A percentile compares a stretch with the other conserved stretches of the same genome.
phyloP scores from a whole-genome alignment of 2,329 filamentous ascomycete species.

The Pestalotiopsis sp. region DNA sequence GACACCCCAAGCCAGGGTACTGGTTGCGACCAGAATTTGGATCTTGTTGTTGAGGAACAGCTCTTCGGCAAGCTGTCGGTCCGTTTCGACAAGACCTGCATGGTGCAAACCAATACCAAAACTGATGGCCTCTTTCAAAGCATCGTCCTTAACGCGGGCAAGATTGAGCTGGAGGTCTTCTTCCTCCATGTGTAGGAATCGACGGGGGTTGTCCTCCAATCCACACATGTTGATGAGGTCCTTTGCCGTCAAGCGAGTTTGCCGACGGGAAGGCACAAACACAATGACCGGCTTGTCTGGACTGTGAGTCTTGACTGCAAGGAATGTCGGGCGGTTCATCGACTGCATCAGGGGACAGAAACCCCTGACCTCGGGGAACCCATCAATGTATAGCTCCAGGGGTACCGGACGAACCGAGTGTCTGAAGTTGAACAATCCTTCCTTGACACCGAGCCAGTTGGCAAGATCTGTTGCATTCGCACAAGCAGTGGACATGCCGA shows the following conservation, averaged over 20 bases:
- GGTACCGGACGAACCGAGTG: conserved; percentile 97
- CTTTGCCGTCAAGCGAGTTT: conserved; percentile 92
- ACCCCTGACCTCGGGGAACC: conserved; percentile 90
- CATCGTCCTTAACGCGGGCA: conserved; percentile 88
- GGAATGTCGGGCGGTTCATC: conserved; percentile 96
- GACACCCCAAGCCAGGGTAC: conserved; percentile 96
- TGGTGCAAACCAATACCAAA: conserved; percentile 98
- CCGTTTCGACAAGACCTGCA: conserved; percentile 92
- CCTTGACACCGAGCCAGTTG: conserved; percentile 97
- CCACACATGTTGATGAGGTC: conserved; percentile 97
- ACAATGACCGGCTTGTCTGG: conserved; percentile 97
- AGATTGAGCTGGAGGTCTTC: conserved; percentile 90
- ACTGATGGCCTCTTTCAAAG: conserved; percentile 88
- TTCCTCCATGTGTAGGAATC: conserved; percentile 92
- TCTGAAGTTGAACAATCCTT: conserved; percentile 94
- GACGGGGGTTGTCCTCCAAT: conserved; percentile 95
- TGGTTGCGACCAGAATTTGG: conserved; percentile 93
- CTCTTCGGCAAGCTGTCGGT: conserved; percentile 89
- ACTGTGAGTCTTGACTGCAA: conserved; percentile 95
- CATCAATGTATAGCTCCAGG: conserved; percentile 94
- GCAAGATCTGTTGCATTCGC: conserved; percentile 92
- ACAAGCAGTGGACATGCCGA: conserved; percentile 99
- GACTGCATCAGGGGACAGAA: conserved; percentile 99
- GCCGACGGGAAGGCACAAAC: conserved; percentile 92
- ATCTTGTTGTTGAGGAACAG: conserved; percentile 98